Base-by-base conservation (phyloP, 2,329 filamentous ascomycete species). In the Incumbomyces delicatus region DNA sequence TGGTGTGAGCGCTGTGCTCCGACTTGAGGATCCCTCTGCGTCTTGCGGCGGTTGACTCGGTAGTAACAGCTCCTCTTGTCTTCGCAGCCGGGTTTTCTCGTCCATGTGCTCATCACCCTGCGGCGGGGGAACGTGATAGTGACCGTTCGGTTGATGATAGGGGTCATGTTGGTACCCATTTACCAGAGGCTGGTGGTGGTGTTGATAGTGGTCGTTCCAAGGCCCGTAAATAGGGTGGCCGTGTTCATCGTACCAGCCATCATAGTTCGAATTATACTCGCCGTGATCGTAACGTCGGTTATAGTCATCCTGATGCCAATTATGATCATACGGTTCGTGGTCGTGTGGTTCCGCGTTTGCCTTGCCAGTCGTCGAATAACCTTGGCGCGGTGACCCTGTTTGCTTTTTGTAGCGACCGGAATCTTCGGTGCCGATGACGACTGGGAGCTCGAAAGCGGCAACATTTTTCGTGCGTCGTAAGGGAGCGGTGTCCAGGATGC, bases 381-480 rank as follows among this genome's bases (percentile, higher is more conserved):
- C 18, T 11, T 46, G 32, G 13, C n/a, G 3, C 27, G 46, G 41
- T n/a, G 39, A 22, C 6, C 41, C 18, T 14, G 11, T n/a, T n/a
- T 34, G 16, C 37, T 35, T 47, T 17, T 34, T 47, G 53, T 76
- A 66, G 37, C 52, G 44, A 50, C 76, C 76, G 56, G 81, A 90
- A 63, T 98, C 89, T 31, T 77, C 76, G 0, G 88, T 95, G 1
- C 92, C 92, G 16, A 96, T 81, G 1, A 94, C 73, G 12, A 95
- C 77, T 62, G 95, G 88, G 57, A 95, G 90, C 0, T 83, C 75
- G 46, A 88, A 85, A 1, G 82, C 83, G 17, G 95, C 82, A n/a
- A 96, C 87, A 7, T 87, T 87, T 61, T 95, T 95, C 61, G 94
- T 87, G 34, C 89, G 80, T 41, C 87, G 77, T 20, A 96, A 78